These are phyloP conservation scores for Diversispora eburnea DNA, from an alignment of 192 early-diverging fungal species.

Conservation along the genomic window DNA sequence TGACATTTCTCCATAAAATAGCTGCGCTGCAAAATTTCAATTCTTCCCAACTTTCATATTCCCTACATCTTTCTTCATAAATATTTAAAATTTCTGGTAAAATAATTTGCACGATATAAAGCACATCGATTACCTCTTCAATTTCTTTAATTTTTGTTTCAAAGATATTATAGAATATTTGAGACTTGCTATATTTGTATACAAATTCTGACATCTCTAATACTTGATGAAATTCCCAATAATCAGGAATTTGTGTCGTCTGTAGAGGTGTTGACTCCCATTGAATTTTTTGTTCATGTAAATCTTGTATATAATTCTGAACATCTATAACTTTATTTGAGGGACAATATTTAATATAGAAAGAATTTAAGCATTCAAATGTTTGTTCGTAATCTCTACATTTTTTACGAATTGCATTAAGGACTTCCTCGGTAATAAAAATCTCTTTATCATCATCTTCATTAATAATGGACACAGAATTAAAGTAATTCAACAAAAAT, in stretches of 20 bases:
- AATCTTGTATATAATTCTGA: neutral
- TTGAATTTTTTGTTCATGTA: neutral
- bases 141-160: neutral
- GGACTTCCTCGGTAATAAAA: neutral
- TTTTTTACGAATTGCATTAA: neutral
- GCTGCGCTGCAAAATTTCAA: neutral
- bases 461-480: neutral
- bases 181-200: neutral
- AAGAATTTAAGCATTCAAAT: neutral
- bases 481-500: neutral
- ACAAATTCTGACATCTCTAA: neutral
- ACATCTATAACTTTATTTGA: neutral
- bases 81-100: neutral
- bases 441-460: neutral
- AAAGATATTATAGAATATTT: constrained; percentile 8
- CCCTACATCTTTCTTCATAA: neutral
- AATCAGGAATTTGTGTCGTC: neutral
- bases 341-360: neutral
- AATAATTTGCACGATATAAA: neutral
- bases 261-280: neutral
- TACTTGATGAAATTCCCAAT: neutral
- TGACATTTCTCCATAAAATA: constrained; percentile 13
- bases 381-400: neutral
- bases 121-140: neutral
- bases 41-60: neutral